These are phyloP conservation scores for Phytophthora agathidicida DNA, from an alignment of 352 stramenopile genomes.

Conservation along the genomic window DNA sequence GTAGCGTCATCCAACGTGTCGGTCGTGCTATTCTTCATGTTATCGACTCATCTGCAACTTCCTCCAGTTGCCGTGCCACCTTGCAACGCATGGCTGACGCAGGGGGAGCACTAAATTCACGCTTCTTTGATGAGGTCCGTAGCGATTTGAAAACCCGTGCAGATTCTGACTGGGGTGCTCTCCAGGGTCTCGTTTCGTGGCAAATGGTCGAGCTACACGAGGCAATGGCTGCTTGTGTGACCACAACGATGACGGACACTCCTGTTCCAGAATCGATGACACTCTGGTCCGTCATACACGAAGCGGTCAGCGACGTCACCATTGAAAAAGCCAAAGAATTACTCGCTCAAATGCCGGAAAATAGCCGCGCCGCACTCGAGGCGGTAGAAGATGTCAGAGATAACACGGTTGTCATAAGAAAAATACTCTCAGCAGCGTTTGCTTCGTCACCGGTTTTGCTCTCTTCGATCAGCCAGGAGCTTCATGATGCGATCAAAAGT, in stretches of 20 bases:
- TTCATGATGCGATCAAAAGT: conserved; percentile 35
- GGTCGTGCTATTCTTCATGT: conserved; percentile 10
- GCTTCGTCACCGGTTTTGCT: conserved; percentile 27
- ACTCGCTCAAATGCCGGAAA: not conserved
- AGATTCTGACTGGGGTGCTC: too few relatives aligned
- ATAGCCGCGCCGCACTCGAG: conserved; percentile 7
- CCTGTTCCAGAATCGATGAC: conserved; percentile 32
- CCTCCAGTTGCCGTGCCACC: conserved; percentile 1
- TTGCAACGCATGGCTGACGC: conserved; percentile 9
- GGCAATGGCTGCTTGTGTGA: conserved; percentile 23
- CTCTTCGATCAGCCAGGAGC: conserved; percentile 32
- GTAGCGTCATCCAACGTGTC: not conserved
- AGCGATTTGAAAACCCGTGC: not conserved
- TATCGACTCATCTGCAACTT: not conserved
- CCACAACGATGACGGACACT: conserved; percentile 9
- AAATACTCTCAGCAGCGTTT: conserved; percentile 27
- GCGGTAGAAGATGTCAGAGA: conserved; percentile 17
- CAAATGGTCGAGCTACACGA: conserved; percentile 32
- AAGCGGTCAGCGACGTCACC: conserved; percentile 25
- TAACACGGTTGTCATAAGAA: conserved; percentile 20
- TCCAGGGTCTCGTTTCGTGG: not conserved
- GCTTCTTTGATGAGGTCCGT: conserved; percentile 14
- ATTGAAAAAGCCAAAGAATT: conserved; percentile 18
- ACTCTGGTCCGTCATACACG: conserved; percentile 37
- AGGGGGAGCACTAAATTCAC: conserved; percentile 1